phyloP scores from a whole-genome alignment of 192 early-diverging fungal species.

The Lobosporangium transversale region DNA sequence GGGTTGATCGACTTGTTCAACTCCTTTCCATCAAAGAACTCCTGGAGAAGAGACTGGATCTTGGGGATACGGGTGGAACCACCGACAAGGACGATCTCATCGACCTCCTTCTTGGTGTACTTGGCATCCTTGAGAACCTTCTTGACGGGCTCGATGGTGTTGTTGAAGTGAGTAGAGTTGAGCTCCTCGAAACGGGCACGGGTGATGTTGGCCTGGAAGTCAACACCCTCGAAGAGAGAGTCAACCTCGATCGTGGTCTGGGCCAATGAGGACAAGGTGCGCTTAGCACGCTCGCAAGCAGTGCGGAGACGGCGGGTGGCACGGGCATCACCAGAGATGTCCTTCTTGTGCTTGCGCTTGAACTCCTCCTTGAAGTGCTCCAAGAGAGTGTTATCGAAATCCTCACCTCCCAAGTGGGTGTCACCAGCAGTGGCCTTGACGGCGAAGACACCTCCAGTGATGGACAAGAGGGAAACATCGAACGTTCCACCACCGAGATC shows the following conservation, averaged over 20 bases:
- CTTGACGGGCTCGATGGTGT: slow-evolving; percentile 92
- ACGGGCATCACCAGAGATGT: slow-evolving; percentile 85
- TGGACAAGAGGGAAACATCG: slow-evolving; percentile 87
- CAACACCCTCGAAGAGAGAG: slow-evolving; percentile 85
- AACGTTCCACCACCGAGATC: slow-evolving; percentile 91
- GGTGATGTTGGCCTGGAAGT: slow-evolving; percentile 93
- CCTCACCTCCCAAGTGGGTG: slow-evolving; percentile 88
- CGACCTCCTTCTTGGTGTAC: slow-evolving; percentile 78
- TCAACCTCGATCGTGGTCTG: slow-evolving; percentile 92
- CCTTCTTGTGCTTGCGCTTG: slow-evolving; percentile 90
- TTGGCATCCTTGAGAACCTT: slow-evolving; percentile 90
- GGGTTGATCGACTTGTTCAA: slow-evolving; percentile 94
- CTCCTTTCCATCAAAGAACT: slow-evolving; percentile 85
- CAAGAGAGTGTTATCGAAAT: slow-evolving; percentile 89
- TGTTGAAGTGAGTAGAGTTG: slow-evolving; percentile 89
- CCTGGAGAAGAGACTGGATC: slow-evolving; percentile 82
- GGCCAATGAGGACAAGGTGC: slow-evolving; percentile 90
- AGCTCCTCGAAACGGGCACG: slow-evolving; percentile 98
- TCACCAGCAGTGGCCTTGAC: slow-evolving; percentile 90
- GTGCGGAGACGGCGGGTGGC: slow-evolving; percentile 94
- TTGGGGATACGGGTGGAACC: slow-evolving; percentile 96
- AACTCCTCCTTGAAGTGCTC: slow-evolving; percentile 93
- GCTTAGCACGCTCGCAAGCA: slow-evolving; percentile 97
- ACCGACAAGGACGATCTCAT: slow-evolving; percentile 88
- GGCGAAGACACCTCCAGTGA: slow-evolving; percentile 82